phyloP scores from a whole-genome alignment of 192 early-diverging fungal genomes.

The Backusella psychrophila region DNA sequence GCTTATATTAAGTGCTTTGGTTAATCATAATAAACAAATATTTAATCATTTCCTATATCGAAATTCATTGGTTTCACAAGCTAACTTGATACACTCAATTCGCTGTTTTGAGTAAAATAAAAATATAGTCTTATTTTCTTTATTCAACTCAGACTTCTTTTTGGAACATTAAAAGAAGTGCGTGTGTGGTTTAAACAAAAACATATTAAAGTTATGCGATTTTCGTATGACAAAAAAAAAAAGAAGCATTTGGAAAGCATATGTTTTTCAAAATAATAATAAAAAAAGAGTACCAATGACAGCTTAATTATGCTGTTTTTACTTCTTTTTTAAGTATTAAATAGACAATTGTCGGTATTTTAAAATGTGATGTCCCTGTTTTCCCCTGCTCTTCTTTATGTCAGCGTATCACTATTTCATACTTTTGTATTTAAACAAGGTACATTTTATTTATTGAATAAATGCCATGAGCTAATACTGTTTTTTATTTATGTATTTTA shows the following conservation, averaged over 20 bases:
- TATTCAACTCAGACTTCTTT: neutral
- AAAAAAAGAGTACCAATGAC: neutral
- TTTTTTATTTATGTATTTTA: no score
- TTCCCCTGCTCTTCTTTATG: no score
- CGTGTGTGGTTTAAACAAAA: neutral
- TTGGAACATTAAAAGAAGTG: neutral
- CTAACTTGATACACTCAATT: neutral
- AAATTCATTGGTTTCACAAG: neutral
- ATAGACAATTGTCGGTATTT: neutral
- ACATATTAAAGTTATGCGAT: neutral
- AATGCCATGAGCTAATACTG: neutral
- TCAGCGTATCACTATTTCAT: no score
- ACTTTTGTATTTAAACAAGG: neutral
- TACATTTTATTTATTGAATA: neutral
- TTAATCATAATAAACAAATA: neutral
- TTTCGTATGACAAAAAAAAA: neutral
- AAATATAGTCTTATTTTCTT: neutral
- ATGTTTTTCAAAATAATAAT: neutral
- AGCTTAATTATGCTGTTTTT: neutral
- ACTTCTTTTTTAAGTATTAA: neutral
- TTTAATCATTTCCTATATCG: neutral
- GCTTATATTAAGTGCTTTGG: neutral
- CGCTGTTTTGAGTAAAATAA: neutral
- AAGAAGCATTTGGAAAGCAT: neutral
- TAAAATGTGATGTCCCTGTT: neutral